Evolutionary conservation across 2,329 filamentous ascomycete species (phyloP), one percentile per base, ranked within the genome.

Genomic region (Alternaria conjuncta): DNA sequence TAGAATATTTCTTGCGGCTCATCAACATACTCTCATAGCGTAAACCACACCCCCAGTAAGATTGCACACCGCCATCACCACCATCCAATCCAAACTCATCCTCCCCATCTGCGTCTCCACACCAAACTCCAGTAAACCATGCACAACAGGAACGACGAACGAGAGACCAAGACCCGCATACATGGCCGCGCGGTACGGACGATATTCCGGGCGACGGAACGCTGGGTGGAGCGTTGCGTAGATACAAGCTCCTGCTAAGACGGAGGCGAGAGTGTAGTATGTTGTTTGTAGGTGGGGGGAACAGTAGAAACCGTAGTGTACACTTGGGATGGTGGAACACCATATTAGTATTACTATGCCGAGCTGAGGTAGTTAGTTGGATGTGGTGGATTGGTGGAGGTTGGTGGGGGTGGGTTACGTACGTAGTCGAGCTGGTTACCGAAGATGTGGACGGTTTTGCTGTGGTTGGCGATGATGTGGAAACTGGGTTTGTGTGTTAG

Each of bases 11-110:
- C n/a, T n/a, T n/a, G n/a, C n/a, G 13, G 23, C 5, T 11, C 4
- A n/a, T 9, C 2, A 5, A 30, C 55, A 6, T 28, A 58, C 55
- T 8, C 55, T 43, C 55, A 58, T 13, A 41, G 46, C 55, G 11
- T 58, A 58, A 7, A 51, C 2, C 4, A 5, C 46, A 12, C 46
- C 55, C 2, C 55, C 55, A 3, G 23, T 44, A 26, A 58, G 45
- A 54, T 70, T 71, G 10, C 65, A 68, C 12, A 13, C 20, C 7
- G 59, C 28, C 67, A 70, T 69, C 18, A 69, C 8, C n/a, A 26
- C 62, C 67, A 72, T 67, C 65, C 65, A 70, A 30, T 69, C 65
- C 18, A 71, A 50, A 43, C 65, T 70, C 69, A 71, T 71, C 25
- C 46, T 58, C 23, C 18, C 9, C 55, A 58, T 59, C 54, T 71